Evolutionary conservation across 768 basidiomycete genomes (phyloP), one percentile per base, ranked within the genome.

Genomic region (Xanthoconium stramineum): DNA sequence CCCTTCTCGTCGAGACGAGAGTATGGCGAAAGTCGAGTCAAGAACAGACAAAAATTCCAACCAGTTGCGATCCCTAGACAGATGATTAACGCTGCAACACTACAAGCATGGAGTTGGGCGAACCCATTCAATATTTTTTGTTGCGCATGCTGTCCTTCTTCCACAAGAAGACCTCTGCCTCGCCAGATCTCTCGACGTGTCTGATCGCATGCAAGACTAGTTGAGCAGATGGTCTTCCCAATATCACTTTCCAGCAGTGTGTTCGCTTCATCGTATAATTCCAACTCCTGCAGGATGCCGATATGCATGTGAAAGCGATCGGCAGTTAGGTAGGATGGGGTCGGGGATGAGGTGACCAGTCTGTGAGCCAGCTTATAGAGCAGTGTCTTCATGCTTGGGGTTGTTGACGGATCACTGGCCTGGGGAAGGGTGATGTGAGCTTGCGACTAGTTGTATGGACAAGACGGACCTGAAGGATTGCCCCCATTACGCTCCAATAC

Each of bases 221-320:
- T 83, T 8, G 80, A 75, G 60, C 88, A 91, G 17, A 92, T 83
- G 30, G 72, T 75, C 67, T 78, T 80, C 30, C 88, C 91, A 33
- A 83, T 70, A 30, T 89, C 88, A 53, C 81, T 86, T 37, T 86
- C 81, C 13, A 94, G 72, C 14, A 91, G 71, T 40, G 80, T 82
- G 44, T 80, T 77, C 0, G 89, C 89, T 61, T 92, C 90, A 50
- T 89, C 85, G 49, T 80, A 80, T 19, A 86, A 76, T 45, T 80
- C 74, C 28, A 92, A 74, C 63, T 91, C 85, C 46, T 81, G 83
- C 2, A 94, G 77, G 53, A 94, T 83, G 7, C 76, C 78, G 2
- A 91, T 75, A 63, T 91, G 86, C 47, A 93, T 80, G 64, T 89
- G 79, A 68, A 94, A 89, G 33, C 91, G 83, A 61, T 94, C 91